Percentiles rank a stretch among this genome's conserved stretches.
Evolutionary conservation across 129 eudicot genomes (phyloP).

Genomic region (Helianthus annuus): DNA sequence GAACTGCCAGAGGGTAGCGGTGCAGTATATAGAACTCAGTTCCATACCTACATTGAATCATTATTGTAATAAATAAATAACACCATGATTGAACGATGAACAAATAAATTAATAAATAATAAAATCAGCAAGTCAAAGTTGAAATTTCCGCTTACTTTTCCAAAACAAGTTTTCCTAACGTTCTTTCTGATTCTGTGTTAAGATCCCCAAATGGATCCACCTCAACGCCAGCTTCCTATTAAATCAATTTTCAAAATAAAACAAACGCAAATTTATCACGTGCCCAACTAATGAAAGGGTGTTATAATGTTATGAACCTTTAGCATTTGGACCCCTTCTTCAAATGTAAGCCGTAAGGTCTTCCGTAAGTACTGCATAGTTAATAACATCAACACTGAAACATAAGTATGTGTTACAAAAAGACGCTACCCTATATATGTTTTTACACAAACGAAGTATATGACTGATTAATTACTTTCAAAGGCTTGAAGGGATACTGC

Average conservation of each 20-base stretch:
- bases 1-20: constrained; percentile 78
- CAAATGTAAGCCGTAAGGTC: constrained; percentile 75
- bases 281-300: not conserved
- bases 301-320: constrained; percentile 46
- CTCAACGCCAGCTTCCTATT: constrained; percentile 90
- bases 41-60: constrained; percentile 51
- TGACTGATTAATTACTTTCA: constrained; percentile 48
- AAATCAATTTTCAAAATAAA: constrained; percentile 8
- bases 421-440: not conserved
- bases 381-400: constrained; percentile 16
- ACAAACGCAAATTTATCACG: not conserved
- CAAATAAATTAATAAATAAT: not conserved
- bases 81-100: not conserved
- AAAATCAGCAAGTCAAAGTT: not conserved
- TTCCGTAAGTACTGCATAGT: constrained; percentile 69
- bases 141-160: constrained; percentile 52
- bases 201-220: constrained; percentile 92
- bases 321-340: constrained; percentile 90
- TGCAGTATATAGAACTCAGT: constrained; percentile 91
- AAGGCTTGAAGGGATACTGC: constrained; percentile 80
- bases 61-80: not conserved
- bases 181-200: constrained; percentile 83
- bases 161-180: constrained; percentile 72
- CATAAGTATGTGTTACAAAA: not conserved
- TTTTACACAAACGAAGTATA: not conserved